phyloP scores from a whole-genome alignment of 1,284 basidiomycete species.

The Phlebopus sp. region DNA sequence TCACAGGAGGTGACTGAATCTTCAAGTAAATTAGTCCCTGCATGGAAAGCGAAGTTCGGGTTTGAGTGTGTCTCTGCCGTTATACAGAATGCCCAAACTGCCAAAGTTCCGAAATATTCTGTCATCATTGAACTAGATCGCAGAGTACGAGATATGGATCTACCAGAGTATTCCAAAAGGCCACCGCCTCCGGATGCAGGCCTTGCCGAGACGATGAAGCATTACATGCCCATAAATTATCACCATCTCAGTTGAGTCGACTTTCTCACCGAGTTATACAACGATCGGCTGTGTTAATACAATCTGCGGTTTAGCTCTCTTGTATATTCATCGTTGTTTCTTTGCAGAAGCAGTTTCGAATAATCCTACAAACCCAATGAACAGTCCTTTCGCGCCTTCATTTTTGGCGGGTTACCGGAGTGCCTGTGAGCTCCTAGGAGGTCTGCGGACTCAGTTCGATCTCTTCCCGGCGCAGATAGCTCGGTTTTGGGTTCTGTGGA shows the following conservation, averaged over 20 bases:
- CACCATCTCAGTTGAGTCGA: slow-evolving; percentile 53
- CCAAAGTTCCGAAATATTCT: slow-evolving; percentile 63
- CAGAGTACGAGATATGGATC: slow-evolving; percentile 59
- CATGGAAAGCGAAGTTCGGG: slow-evolving; percentile 72
- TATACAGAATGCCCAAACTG: slow-evolving; percentile 61
- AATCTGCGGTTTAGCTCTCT: slow-evolving; percentile 42
- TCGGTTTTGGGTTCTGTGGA: slow-evolving; percentile 68
- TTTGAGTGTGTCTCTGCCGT: slow-evolving; percentile 64
- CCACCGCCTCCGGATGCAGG: slow-evolving; percentile 40
- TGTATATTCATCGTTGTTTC: slow-evolving; percentile 68
- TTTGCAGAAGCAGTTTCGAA: slow-evolving; percentile 62
- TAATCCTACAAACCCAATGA: slow-evolving; percentile 56
- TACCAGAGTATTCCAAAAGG: slow-evolving; percentile 52
- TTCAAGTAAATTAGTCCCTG: slow-evolving; percentile 46
- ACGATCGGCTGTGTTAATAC: slow-evolving; percentile 1
- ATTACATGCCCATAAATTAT: slow-evolving; percentile 67
- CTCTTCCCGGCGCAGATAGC: slow-evolving; percentile 58
- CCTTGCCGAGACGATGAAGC: slow-evolving; percentile 54
- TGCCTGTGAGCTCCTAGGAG: slow-evolving; percentile 53
- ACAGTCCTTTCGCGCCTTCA: slow-evolving; percentile 61
- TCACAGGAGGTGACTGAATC: slow-evolving; percentile 2
- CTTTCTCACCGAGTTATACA: slow-evolving; percentile 4
- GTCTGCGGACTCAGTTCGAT: slow-evolving; percentile 49
- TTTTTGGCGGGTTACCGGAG: slow-evolving; percentile 64
- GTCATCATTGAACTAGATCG: slow-evolving; percentile 61